phyloP scores from a whole-genome alignment of 2,329 filamentous ascomycete genomes.

The Pseudocercospora ulei region DNA sequence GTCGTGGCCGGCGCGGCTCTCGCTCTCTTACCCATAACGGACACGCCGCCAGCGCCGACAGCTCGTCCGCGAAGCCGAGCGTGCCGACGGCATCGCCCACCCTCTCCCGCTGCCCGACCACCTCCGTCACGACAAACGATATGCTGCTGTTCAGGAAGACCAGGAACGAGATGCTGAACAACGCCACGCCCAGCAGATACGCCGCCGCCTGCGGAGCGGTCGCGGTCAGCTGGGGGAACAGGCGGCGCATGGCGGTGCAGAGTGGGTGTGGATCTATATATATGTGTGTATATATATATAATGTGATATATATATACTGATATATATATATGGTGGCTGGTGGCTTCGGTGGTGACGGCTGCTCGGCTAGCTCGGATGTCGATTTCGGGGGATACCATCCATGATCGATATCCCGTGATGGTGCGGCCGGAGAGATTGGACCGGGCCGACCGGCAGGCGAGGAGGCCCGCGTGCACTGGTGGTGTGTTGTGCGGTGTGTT shows the following conservation, averaged over 20 bases:
- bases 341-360: not conserved
- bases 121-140: constrained; percentile 74
- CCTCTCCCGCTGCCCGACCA: constrained; percentile 61
- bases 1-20: too few relatives aligned
- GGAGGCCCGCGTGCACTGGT: not conserved
- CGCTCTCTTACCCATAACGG: constrained; percentile 50
- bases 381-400: too few relatives aligned
- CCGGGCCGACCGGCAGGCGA: too few relatives aligned
- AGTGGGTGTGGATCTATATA: not conserved
- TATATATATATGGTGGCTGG: too few relatives aligned
- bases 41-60: constrained; percentile 71
- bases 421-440: too few relatives aligned
- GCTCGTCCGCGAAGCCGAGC: constrained; percentile 72
- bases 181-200: constrained; percentile 70
- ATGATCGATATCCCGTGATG: too few relatives aligned
- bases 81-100: constrained; percentile 77
- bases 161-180: constrained; percentile 81
- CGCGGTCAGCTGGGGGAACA: constrained; percentile 44
- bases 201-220: constrained; percentile 51
- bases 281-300: too few relatives aligned
- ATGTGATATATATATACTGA: too few relatives aligned
- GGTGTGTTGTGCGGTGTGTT: not conserved
- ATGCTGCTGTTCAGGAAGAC: constrained; percentile 80
- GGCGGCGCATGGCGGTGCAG: constrained; percentile 21
- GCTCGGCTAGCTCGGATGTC: constrained; percentile 6